These are phyloP conservation scores for Ganoderma lucidum DNA, from an alignment of 1,284 basidiomycete genomes.

Conservation along the genomic window DNA sequence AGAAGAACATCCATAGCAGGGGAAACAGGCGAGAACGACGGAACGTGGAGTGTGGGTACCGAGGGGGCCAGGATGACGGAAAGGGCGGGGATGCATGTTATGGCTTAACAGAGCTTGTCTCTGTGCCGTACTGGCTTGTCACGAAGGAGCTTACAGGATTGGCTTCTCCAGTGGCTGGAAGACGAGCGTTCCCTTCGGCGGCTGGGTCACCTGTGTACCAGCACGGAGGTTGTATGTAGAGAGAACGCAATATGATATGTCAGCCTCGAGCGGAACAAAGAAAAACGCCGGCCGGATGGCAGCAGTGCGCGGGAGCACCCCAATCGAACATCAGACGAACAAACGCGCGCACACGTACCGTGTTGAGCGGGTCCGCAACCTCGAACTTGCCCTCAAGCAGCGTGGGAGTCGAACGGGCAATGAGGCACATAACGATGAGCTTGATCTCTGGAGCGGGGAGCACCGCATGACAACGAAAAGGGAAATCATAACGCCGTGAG, in stretches of 20 bases:
- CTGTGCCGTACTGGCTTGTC: neutral
- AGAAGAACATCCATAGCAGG: neutral
- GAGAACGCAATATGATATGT: neutral
- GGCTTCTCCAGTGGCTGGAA: constrained; percentile 35
- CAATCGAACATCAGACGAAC: constrained; percentile 16
- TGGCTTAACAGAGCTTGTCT: neutral
- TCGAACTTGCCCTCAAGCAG: constrained; percentile 43
- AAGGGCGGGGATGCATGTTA: neutral
- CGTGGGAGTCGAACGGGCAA: constrained; percentile 41
- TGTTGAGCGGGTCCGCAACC: constrained; percentile 46
- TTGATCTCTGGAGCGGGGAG: constrained; percentile 43
- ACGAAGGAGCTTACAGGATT: constrained; percentile 23
- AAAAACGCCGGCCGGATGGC: neutral
- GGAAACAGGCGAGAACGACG: neutral
- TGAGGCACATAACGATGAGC: constrained; percentile 45
- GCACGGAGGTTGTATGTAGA: neutral
- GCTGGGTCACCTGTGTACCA: constrained; percentile 33
- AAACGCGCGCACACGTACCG: constrained; percentile 20
- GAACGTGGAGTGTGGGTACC: neutral
- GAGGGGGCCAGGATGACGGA: neutral
- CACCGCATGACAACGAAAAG: neutral
- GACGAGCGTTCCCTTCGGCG: constrained; percentile 36
- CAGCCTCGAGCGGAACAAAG: neutral
- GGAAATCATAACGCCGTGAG: neutral
- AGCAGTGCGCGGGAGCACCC: neutral